Conservation (phyloP, 306 rosid genomes). For the Quercus alba region DNA sequence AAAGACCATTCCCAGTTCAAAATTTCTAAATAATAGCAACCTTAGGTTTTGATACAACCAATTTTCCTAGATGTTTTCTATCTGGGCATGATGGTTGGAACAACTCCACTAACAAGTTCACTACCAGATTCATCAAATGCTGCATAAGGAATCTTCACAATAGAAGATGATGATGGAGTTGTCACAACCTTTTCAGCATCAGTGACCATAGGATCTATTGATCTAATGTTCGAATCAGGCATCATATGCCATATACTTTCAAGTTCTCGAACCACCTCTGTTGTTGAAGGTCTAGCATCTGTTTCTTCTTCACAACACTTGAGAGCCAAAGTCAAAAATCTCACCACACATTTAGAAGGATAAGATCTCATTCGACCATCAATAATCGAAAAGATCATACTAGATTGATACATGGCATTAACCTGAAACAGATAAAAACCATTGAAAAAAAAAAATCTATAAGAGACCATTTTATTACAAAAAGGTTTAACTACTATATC, state of each 20-base stretch:
- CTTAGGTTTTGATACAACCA: background rate
- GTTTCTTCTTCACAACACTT: conserved; percentile 74
- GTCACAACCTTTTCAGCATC: conserved; percentile 42
- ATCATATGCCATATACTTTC: conserved; percentile 66
- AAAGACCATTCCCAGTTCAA: no score
- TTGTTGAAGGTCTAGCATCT: conserved; percentile 78
- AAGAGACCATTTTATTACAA: background rate
- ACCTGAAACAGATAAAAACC: conserved; percentile 38
- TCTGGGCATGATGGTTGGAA: conserved; percentile 85
- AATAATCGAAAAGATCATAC: conserved; percentile 61
- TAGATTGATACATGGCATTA: conserved; percentile 55
- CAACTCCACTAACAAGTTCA: conserved; percentile 76
- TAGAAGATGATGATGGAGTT: conserved; percentile 58
- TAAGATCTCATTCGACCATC: conserved; percentile 80
- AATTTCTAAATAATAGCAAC: no score
- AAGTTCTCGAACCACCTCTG: conserved; percentile 78
- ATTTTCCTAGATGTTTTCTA: conserved; percentile 28
- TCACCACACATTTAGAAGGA: conserved; percentile 73
- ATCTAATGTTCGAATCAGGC: conserved; percentile 57
- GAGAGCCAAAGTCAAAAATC: conserved; percentile 59
- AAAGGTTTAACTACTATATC: background rate
- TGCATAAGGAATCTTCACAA: conserved; percentile 42
- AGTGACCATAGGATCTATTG: conserved; percentile 13
- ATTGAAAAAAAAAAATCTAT: background rate
- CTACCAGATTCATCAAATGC: conserved; percentile 76